Evolutionary conservation across 129 eudicot genomes (phyloP).

Genomic region (Saposhnikovia divaricata): DNA sequence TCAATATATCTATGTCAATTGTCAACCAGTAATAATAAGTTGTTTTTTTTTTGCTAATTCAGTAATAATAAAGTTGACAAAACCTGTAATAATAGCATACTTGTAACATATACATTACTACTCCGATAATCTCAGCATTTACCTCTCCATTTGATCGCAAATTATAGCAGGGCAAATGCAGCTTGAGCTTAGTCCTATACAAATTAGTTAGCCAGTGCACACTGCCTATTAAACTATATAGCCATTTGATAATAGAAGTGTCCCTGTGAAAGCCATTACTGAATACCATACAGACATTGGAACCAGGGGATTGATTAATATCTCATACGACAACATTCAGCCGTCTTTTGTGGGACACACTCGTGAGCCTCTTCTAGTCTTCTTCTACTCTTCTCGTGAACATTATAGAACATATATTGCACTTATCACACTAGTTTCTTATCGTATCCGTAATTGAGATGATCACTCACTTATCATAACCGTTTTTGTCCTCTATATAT

Average conservation of each 20-base stretch:
- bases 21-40: not conserved
- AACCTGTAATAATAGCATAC: not conserved
- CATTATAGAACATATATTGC: not conserved
- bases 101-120: not conserved
- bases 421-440: too few species aligned
- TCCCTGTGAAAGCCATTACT: not conserved
- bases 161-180: not conserved
- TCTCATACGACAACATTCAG: not conserved
- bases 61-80: not conserved
- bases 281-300: constrained; percentile 1
- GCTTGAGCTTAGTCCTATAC: not conserved
- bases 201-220: not conserved
- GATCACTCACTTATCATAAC: too few species aligned
- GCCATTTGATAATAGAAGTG: not conserved
- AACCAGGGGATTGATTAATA: constrained; percentile 1
- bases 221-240: not conserved
- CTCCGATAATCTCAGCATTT: not conserved
- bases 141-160: not conserved
- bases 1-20: not conserved
- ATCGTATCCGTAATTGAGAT: too few species aligned
- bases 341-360: constrained; percentile 9
- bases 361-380: not conserved
- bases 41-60: too few species aligned
- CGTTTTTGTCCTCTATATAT: too few species aligned
- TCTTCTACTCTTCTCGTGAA: constrained; percentile 2